Conservation (phyloP, 2,329 filamentous ascomycete species). For the Pseudocercospora eumusae region DNA sequence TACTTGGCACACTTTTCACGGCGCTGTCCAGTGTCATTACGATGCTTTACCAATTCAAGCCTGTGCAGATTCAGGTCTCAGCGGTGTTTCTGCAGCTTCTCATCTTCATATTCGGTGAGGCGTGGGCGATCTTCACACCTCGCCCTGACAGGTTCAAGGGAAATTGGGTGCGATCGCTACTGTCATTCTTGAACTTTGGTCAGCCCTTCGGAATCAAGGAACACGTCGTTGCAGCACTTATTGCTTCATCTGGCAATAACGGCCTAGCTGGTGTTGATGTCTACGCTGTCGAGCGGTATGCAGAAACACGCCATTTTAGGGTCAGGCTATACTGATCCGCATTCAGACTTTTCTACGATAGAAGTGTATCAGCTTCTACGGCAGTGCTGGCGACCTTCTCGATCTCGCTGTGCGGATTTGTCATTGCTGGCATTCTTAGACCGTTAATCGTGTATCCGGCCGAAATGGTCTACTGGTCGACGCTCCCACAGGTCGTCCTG, state of each 20-base stretch:
- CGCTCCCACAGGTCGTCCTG: slow-evolving; percentile 43
- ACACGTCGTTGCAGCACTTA: slow-evolving; percentile 46
- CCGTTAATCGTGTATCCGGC: slow-evolving; percentile 52
- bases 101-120: slow-evolving; percentile 14
- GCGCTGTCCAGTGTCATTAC: slow-evolving; percentile 20
- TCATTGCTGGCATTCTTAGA: slow-evolving; percentile 52
- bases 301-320: background rate
- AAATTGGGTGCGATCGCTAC: slow-evolving; percentile 4
- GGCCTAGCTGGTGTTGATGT: slow-evolving; percentile 44
- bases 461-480: slow-evolving; percentile 51
- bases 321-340: background rate
- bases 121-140: slow-evolving; percentile 12
- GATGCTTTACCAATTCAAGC: slow-evolving; percentile 22
- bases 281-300: slow-evolving; percentile 46
- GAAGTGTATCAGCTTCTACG: slow-evolving; percentile 43
- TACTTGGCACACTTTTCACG: slow-evolving; percentile 18
- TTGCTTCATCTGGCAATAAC: slow-evolving; percentile 45
- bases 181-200: slow-evolving; percentile 44
- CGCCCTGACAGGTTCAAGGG: background rate
- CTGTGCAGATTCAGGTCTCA: slow-evolving; percentile 17
- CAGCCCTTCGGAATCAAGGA: slow-evolving; percentile 39
- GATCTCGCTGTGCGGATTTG: slow-evolving; percentile 54
- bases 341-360: slow-evolving; percentile 48
- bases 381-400: slow-evolving; percentile 52
- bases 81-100: slow-evolving; percentile 20